Conservation (phyloP, 371 early-diverging fungal genomes). For the Mucor velutinosus region DNA sequence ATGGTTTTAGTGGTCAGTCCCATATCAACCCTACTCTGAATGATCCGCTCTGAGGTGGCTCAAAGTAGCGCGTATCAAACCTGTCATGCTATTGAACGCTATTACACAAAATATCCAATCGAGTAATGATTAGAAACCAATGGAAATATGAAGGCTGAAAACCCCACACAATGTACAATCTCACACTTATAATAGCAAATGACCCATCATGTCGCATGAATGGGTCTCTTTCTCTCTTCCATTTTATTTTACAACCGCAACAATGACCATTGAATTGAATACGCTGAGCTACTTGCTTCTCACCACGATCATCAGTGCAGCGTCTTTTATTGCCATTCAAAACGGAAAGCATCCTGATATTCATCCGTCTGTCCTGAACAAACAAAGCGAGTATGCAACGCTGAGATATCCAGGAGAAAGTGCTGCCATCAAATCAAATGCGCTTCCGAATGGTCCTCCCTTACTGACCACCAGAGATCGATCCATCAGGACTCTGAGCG, state of each 20-base stretch:
- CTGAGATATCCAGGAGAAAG: constrained; percentile 60
- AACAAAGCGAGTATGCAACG: constrained; percentile 55
- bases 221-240: not conserved
- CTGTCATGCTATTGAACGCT: not conserved
- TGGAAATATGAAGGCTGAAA: not conserved
- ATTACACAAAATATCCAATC: not conserved
- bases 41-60: not conserved
- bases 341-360: constrained; percentile 63
- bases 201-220: not conserved
- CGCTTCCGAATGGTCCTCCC: constrained; percentile 44
- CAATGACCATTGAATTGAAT: constrained; percentile 18
- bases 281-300: constrained; percentile 19
- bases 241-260: not conserved
- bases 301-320: constrained; percentile 18
- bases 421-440: constrained; percentile 60
- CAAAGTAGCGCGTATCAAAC: not conserved
- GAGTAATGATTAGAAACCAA: not conserved
- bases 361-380: constrained; percentile 65
- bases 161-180: not conserved
- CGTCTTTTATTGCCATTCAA: constrained; percentile 24
- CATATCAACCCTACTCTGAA: not conserved
- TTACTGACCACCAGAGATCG: constrained; percentile 20
- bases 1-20: not conserved
- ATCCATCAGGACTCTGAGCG: constrained; percentile 34
- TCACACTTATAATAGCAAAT: not conserved